Conservation (phyloP, 805 yeast species). For the Candida manassasensis region DNA sequence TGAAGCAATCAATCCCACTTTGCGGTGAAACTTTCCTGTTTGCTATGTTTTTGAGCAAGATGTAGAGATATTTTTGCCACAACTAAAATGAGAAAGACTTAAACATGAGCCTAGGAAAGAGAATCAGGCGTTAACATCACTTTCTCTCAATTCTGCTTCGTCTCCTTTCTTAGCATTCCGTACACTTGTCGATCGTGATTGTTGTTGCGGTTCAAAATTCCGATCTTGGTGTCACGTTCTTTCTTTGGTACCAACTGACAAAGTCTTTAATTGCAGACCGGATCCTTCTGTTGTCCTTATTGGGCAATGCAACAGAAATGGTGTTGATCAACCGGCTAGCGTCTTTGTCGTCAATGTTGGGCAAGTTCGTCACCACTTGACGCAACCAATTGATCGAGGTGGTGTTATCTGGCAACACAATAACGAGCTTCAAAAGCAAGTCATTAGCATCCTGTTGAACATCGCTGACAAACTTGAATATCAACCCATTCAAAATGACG, state of each 20-base stretch:
- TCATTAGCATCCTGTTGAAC: slow-evolving; percentile 72
- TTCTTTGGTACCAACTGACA: slow-evolving; percentile 76
- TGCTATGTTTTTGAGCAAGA: too few species aligned
- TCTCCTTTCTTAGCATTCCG: too few species aligned
- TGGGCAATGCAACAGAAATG: slow-evolving; percentile 54
- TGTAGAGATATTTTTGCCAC: too few species aligned
- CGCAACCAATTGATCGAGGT: slow-evolving; percentile 57
- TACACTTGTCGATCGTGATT: too few species aligned
- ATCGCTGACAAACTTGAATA: slow-evolving; percentile 67
- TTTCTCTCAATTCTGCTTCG: too few species aligned
- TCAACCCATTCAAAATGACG: slow-evolving; percentile 59
- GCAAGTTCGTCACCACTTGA: slow-evolving; percentile 51
- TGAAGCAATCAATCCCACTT: too few species aligned
- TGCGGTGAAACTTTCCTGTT: too few species aligned
- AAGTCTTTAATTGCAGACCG: slow-evolving; percentile 72
- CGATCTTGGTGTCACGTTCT: slow-evolving; percentile 48
- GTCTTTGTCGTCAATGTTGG: slow-evolving; percentile 66
- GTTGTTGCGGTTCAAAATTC: slow-evolving; percentile 21
- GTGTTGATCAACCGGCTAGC: slow-evolving; percentile 55
- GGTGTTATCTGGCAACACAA: slow-evolving; percentile 39
- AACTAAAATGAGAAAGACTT: too few species aligned
- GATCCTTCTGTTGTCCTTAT: slow-evolving; percentile 69
- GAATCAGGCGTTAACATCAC: too few species aligned
- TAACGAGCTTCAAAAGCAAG: slow-evolving; percentile 58
- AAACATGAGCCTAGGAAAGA: too few species aligned